Conservation (phyloP, 1,139 yeast species). For the Nadsonia starkeyi-henricii region DNA sequence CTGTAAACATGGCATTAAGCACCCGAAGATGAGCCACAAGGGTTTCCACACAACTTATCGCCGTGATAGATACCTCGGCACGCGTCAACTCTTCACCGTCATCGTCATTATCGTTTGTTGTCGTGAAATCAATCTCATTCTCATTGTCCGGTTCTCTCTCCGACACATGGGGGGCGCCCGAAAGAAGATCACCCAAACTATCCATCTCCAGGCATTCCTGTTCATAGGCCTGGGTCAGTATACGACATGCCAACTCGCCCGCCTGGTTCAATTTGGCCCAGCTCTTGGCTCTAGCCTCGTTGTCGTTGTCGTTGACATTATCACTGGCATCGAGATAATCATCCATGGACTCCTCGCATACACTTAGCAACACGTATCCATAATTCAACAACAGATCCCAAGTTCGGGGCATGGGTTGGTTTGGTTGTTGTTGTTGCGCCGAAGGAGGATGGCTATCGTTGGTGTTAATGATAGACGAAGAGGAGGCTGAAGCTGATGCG, state of each 20-base stretch:
- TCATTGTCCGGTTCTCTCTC: background rate
- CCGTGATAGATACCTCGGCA: background rate
- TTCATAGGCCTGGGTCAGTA: background rate
- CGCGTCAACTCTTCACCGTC: background rate
- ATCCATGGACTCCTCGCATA: background rate
- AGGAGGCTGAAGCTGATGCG: no score
- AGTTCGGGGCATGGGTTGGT: background rate
- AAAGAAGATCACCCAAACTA: background rate
- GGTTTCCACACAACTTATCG: background rate
- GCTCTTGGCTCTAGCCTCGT: no score
- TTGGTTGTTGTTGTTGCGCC: no score
- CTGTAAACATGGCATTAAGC: background rate
- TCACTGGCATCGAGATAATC: background rate
- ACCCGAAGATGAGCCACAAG: background rate
- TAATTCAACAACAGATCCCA: background rate
- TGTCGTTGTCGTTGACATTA: no score
- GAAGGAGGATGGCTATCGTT: no score
- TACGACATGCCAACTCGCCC: background rate
- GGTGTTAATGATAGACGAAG: background rate
- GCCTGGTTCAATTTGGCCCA: background rate
- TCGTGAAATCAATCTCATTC: background rate
- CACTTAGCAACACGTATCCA: background rate
- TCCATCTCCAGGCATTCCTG: background rate
- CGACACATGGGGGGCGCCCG: background rate
- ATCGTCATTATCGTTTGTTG: background rate